These are phyloP conservation scores for Auricularia heimuer DNA, from an alignment of 768 basidiomycete genomes.

Conservation along the genomic window DNA sequence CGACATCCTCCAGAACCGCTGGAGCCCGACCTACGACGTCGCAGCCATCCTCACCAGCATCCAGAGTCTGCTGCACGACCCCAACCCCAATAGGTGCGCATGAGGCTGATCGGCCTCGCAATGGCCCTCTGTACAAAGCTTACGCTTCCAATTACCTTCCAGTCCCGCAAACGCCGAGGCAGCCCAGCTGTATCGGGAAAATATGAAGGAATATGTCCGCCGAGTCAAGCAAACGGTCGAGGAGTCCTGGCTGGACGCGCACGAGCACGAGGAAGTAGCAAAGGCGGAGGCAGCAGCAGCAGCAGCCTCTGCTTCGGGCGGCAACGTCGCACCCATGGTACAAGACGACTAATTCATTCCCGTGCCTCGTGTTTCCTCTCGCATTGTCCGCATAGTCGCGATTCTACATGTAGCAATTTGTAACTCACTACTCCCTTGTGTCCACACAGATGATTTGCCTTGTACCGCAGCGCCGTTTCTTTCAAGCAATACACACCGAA, in stretches of 20 bases:
- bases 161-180: conserved; percentile 98
- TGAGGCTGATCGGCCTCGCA: conserved; percentile 1
- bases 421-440: no score
- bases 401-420: no score
- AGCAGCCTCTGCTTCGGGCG: neutral
- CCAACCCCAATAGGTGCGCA: conserved; percentile 72
- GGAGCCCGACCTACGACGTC: conserved; percentile 98
- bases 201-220: conserved; percentile 96
- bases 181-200: conserved; percentile 91
- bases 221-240: conserved; percentile 90
- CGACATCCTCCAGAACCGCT: conserved; percentile 96
- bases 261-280: conserved; percentile 45
- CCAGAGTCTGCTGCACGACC: conserved; percentile 91
- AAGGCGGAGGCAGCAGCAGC: neutral
- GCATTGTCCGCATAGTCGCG: no score
- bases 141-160: conserved; percentile 3
- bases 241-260: conserved; percentile 84
- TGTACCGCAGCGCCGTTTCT: no score
- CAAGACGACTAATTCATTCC: no score
- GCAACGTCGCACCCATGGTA: neutral
- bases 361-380: no score
- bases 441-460: no score
- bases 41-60: conserved; percentile 96
- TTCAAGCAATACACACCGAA: no score
- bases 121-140: neutral